phyloP scores from a whole-genome alignment of 352 stramenopile species.

The Phytophthora hybrid region DNA sequence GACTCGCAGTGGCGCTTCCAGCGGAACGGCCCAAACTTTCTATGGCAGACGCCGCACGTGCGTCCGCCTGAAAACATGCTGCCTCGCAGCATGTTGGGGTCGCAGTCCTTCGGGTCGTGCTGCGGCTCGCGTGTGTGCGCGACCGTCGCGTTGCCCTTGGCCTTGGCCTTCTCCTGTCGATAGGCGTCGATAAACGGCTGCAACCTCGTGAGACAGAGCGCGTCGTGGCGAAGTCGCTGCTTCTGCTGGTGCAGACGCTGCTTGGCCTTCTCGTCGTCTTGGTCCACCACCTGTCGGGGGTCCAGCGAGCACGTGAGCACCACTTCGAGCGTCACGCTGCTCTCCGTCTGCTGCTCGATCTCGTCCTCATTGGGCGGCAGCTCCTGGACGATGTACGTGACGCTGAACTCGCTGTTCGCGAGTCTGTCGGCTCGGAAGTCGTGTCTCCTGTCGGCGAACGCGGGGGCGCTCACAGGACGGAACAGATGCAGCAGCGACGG shows the following conservation, averaged over 20 bases:
- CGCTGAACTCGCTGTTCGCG: slow-evolving; percentile 54
- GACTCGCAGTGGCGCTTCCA: slow-evolving; percentile 78
- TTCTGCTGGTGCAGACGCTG: slow-evolving; percentile 45
- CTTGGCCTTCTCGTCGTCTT: slow-evolving; percentile 31
- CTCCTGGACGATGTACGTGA: slow-evolving; percentile 83
- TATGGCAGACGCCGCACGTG: slow-evolving; percentile 63
- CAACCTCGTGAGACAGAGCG: slow-evolving; percentile 63
- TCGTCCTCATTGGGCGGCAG: slow-evolving; percentile 1
- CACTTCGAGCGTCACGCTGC: slow-evolving; percentile 66
- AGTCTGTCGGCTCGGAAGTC: slow-evolving; percentile 52
- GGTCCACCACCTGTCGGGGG: slow-evolving; percentile 2
- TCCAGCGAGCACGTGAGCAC: slow-evolving; percentile 59
- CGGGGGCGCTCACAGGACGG: slow-evolving; percentile 49
- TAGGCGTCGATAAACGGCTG: slow-evolving; percentile 61
- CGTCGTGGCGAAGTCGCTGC: slow-evolving; percentile 61
- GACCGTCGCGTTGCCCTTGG: background rate
- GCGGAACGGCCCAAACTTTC: slow-evolving; percentile 76
- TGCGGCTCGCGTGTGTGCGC: slow-evolving; percentile 16
- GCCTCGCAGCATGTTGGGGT: slow-evolving; percentile 29
- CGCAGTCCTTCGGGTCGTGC: slow-evolving; percentile 40
- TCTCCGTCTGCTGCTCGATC: slow-evolving; percentile 5
- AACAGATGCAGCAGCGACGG: slow-evolving; percentile 75
- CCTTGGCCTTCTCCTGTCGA: slow-evolving; percentile 43
- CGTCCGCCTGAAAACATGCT: slow-evolving; percentile 30
- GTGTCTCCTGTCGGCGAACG: slow-evolving; percentile 42